A percentile compares a stretch with the other conserved stretches of the same genome.
Conservation (phyloP, 345 rosid species). For the Raphanus raphanistrum region DNA sequence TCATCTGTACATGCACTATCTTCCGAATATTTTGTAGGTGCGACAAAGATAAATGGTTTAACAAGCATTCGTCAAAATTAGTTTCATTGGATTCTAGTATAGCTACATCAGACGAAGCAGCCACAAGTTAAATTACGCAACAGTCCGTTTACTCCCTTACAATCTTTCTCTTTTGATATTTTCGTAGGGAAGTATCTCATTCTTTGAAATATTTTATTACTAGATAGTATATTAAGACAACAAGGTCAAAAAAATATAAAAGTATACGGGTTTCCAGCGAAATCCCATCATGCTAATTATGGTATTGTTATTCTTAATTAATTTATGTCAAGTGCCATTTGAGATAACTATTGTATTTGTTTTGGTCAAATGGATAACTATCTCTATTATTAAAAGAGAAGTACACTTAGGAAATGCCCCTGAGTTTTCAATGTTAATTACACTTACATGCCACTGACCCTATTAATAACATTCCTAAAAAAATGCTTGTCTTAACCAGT, state of each 20-base stretch:
- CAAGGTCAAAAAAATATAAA: neutral
- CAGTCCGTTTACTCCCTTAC: neutral
- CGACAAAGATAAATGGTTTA: neutral
- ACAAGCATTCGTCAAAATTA: neutral
- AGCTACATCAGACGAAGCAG: neutral
- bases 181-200: neutral
- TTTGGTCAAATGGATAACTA: neutral
- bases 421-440: too few relatives aligned
- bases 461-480: too few relatives aligned
- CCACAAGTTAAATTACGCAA: neutral
- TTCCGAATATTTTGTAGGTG: constrained; percentile 3
- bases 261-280: neutral
- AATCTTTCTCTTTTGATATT: neutral
- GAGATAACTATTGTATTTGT: neutral
- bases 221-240: neutral
- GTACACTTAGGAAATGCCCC: too few relatives aligned
- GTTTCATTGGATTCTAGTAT: neutral
- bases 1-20: neutral
- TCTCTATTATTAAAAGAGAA: too few relatives aligned
- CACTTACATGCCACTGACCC: too few relatives aligned
- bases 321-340: neutral
- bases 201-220: too few relatives aligned
- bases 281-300: neutral
- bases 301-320: neutral
- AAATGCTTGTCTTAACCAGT: too few relatives aligned